Evolutionary conservation across 1,139 yeast species (phyloP), one percentile per base, ranked within the genome.

Genomic region (Candida neerlandica): DNA sequence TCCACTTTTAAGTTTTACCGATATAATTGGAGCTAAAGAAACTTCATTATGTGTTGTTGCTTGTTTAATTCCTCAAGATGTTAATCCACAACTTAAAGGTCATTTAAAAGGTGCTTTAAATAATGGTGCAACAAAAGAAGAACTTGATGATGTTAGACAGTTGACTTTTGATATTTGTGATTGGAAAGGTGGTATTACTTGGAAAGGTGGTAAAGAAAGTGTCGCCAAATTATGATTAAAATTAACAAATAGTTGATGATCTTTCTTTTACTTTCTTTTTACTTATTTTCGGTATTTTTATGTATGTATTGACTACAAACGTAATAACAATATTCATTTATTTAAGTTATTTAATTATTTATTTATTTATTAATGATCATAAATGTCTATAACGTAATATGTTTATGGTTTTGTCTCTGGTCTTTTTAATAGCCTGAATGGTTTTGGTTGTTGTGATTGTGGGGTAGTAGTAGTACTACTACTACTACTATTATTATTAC

Each of bases 41-140:
- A 86, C 97, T 0, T 84, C 94, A 35, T 65, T 89, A 57, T 85
- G 89, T 41, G 82, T 91, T 4, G 81, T 91, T 30, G 86, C 96
- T 1, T 79, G 92, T 53, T 75, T 92, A 59, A 85, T 91, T 11
- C 97, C 97, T 0, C 97, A 89, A 63, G 96, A 91, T 64, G 97
- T 91, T 14, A 89, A 96, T 0, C 37, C 39, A 10, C 97, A 91
- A 61, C 74, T 91, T 56, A 89, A 89, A 66, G 97, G 97, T 0
- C 97, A 91, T 63, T 74, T 91, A 53, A 81, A 79, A 60, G 97
- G 97, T 0, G 97, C 96, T 0, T 52, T 85, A 47, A 90, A 89
- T 61, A 80, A 84, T 38, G 96, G 96, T 0, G 88, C 89, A 7
- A 73, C 87, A 3, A 63, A 65, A 39, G 88, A 84, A 44, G 88